These are phyloP conservation scores for Coleophoma cylindrospora DNA, from an alignment of 2,329 filamentous ascomycete species.

Conservation along the genomic window DNA sequence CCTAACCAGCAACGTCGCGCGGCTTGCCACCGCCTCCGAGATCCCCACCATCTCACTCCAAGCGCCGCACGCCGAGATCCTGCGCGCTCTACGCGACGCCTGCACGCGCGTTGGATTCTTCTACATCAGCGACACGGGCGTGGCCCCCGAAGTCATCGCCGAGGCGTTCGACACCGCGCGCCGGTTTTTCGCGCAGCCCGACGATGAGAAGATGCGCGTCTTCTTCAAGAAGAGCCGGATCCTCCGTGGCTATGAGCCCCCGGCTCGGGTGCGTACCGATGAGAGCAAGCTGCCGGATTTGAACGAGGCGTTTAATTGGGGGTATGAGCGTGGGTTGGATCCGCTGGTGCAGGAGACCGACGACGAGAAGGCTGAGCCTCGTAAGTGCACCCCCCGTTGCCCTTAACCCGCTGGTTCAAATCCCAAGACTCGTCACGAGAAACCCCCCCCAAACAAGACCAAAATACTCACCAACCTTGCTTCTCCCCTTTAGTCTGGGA, in stretches of 20 bases:
- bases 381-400: no score
- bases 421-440: no score
- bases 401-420: no score
- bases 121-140: conserved; percentile 7
- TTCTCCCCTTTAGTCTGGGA: no score
- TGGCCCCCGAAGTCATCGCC: conserved; percentile 3
- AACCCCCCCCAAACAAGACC: no score
- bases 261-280: conserved; percentile 4
- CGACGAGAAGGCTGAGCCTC: no score
- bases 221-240: conserved; percentile 27
- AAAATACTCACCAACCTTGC: no score
- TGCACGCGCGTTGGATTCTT: conserved; percentile 22
- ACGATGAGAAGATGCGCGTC: background rate
- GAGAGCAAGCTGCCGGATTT: conserved; percentile 29
- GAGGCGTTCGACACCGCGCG: conserved; percentile 1
- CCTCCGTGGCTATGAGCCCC: conserved; percentile 29
- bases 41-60: background rate
- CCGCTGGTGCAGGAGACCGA: conserved; percentile 26
- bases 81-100: conserved; percentile 17
- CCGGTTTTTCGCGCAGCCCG: conserved; percentile 1
- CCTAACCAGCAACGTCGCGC: background rate
- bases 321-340: conserved; percentile 19
- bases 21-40: background rate
- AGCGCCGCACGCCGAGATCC: background rate
- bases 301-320: conserved; percentile 31